Evolutionary conservation across 176 grass and related monocot species (phyloP).

Genomic region (Hordeum marinum): DNA sequence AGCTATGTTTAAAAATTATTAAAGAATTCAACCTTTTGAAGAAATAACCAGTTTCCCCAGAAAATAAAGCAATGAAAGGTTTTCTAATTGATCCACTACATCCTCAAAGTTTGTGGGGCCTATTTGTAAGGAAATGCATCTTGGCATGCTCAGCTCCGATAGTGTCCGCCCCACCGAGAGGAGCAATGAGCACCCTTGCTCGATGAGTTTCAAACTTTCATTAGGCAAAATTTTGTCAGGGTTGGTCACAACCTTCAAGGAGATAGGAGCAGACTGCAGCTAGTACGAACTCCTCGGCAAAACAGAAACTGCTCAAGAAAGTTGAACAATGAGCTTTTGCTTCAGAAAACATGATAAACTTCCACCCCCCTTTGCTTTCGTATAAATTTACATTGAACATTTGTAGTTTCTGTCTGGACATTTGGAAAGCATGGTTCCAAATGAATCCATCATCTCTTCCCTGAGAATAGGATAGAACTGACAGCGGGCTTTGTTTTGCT

Average conservation of each 20-base stretch:
- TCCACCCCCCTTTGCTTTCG: not conserved
- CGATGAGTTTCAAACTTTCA: conserved; percentile 68
- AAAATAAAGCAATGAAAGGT: too few species aligned
- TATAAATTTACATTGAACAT: conserved; percentile 43
- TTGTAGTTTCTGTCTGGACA: conserved; percentile 25
- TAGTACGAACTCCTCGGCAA: conserved; percentile 55
- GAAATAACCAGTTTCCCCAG: too few species aligned
- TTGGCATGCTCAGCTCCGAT: conserved; percentile 57
- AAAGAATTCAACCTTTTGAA: not conserved
- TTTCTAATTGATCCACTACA: conserved; percentile 23
- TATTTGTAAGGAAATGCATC: conserved; percentile 65
- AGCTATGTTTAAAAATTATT: not conserved
- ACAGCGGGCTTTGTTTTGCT: too few species aligned
- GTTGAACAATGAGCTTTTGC: conserved; percentile 19
- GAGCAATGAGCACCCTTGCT: conserved; percentile 15
- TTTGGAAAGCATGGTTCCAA: conserved; percentile 48
- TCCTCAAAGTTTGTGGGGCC: conserved; percentile 81
- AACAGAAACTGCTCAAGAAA: conserved; percentile 38
- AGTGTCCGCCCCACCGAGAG: conserved; percentile 51
- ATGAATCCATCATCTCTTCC: conserved; percentile 21
- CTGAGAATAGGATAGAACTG: not conserved
- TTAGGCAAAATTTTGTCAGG: conserved; percentile 67
- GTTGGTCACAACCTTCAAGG: conserved; percentile 53
- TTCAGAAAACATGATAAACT: conserved; percentile 27
- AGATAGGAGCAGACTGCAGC: not conserved